phyloP scores from a whole-genome alignment of 305 asterid species.

The Fraxinus sp. region DNA sequence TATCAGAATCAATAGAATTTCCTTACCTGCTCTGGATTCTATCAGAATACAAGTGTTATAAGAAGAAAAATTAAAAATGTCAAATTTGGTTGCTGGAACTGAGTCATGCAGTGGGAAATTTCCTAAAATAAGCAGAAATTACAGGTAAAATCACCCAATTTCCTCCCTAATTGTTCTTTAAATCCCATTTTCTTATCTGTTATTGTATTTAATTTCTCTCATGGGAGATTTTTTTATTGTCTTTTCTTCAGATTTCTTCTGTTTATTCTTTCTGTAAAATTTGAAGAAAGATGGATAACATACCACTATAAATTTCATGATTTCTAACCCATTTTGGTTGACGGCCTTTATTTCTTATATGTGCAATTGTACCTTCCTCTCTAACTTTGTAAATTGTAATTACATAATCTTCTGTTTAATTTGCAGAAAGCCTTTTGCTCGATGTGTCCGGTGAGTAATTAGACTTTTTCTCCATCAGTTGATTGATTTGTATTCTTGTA shows the following conservation, averaged over 20 bases:
- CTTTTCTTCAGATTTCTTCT: neutral
- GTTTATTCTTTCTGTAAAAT: neutral
- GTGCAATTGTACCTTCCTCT: neutral
- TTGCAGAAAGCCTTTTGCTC: neutral
- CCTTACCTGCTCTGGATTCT: no score
- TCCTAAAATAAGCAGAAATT: neutral
- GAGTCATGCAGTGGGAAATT: neutral
- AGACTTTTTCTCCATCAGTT: no score
- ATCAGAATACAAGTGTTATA: no score
- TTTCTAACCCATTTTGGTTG: neutral
- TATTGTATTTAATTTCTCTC: neutral
- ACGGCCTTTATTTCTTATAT: no score
- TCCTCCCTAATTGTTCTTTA: neutral
- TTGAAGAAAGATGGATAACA: neutral
- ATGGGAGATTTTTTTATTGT: neutral
- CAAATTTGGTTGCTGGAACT: no score
- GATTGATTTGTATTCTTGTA: no score
- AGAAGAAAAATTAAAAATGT: no score
- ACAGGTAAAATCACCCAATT: neutral
- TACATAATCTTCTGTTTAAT: no score
- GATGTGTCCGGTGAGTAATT: neutral
- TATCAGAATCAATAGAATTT: no score
- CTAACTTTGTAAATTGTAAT: neutral
- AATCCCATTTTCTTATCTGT: neutral
- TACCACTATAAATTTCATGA: neutral